Evolutionary conservation across 495 filamentous ascomycete species (phyloP), one percentile per base, ranked within the genome.

Genomic region (Baudoinia panamericana): DNA sequence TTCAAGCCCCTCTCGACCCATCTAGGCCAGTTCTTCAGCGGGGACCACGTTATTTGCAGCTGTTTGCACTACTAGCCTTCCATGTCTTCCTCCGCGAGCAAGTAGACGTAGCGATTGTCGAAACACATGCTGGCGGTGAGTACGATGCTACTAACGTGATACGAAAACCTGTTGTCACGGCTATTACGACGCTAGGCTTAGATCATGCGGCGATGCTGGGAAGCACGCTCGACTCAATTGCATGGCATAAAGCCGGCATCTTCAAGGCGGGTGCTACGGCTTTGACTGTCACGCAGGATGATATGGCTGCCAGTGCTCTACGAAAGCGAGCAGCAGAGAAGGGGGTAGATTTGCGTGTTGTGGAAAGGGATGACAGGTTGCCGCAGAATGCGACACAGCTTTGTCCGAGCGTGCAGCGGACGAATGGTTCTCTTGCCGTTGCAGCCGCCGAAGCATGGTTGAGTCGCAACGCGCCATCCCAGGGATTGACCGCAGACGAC

Each of bases 31-130:
- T 34, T 15, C 16, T 33, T 4, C 31, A 40, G 7, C 27, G 39
- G 19, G 33, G 36, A 11, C 78, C 78, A 3, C 69, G 72, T 20
- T 80, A 70, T 41, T 68, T 78, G 35, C 70, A 73, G 39, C 45
- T 65, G n/a, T 42, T 36, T 5, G 32, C 48, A 8, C 44, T 56
- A 5, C 20, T 54, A 15, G 30, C 53, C 4, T 41, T 54, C 34
- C 53, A 56, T 28, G 26, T 37, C 27, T 56, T 57, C 36, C 39
- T 52, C 7, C 18, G 39, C n/a, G 48, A 51, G 37, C 12, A 33
- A 0, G 48, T 56, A 10, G 52, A 55, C 22, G 48, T 43, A n/a
- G 47, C 52, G 6, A 39, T 56, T n/a, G 26, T 31, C 15, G 54
- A 56, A 40, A 47, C 42, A 11, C 36, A 45, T 31, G 23, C 21